These are phyloP conservation scores for Metschnikowia arizonensis DNA, from an alignment of 805 yeast genomes.

Conservation along the genomic window DNA sequence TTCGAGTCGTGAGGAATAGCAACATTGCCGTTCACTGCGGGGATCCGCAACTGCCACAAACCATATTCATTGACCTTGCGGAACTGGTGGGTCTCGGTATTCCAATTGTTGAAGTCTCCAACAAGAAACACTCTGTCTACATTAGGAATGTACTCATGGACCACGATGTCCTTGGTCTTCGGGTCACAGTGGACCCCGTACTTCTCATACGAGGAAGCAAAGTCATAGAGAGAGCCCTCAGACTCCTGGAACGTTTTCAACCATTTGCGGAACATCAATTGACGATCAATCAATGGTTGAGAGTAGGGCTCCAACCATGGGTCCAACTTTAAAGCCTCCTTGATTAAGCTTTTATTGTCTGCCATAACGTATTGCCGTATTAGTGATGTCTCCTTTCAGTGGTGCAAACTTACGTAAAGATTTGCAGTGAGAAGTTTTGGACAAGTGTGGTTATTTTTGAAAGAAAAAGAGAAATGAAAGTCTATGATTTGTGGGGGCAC, in stretches of 20 bases:
- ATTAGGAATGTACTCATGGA: conserved; percentile 88
- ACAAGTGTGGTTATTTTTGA: neutral
- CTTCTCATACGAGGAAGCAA: conserved; percentile 70
- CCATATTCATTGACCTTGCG: conserved; percentile 59
- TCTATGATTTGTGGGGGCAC: neutral
- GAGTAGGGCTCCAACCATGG: conserved; percentile 84
- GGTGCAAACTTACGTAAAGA: neutral
- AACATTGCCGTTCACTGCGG: conserved; percentile 51
- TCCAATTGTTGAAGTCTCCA: conserved; percentile 93
- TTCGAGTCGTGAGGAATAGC: conserved; percentile 80
- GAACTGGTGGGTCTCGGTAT: conserved; percentile 52
- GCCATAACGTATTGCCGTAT: neutral
- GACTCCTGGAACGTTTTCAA: conserved; percentile 45
- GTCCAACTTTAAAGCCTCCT: conserved; percentile 67
- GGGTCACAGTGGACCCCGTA: conserved; percentile 72
- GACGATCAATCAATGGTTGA: conserved; percentile 63
- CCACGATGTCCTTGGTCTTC: conserved; percentile 49
- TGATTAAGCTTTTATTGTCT: conserved; percentile 23
- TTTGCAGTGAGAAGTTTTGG: neutral
- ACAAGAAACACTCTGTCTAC: conserved; percentile 71
- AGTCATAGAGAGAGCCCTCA: conserved; percentile 56
- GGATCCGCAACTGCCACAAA: conserved; percentile 58
- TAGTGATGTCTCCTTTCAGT: neutral
- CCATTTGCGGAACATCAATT: conserved; percentile 65
- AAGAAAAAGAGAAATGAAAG: neutral